These are phyloP conservation scores for Termitomyces sp. DNA, from an alignment of 768 basidiomycete species.

Conservation along the genomic window DNA sequence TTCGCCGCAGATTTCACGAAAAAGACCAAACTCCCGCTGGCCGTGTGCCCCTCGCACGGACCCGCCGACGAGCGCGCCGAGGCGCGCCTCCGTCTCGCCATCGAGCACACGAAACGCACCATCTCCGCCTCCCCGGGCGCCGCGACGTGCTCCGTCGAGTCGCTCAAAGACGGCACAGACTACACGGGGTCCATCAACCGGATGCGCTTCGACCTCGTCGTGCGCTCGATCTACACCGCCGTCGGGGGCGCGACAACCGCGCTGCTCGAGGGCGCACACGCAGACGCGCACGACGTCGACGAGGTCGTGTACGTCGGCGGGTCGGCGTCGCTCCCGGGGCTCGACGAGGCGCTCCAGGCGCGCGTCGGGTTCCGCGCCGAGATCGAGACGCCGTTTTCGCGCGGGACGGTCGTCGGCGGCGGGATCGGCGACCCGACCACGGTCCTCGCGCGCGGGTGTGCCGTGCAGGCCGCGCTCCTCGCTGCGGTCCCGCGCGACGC, in stretches of 20 bases:
- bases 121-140: conserved; percentile 82
- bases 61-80: conserved; percentile 75
- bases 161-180: conserved; percentile 90
- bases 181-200: conserved; percentile 57
- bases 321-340: conserved; percentile 65
- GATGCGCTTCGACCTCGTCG: conserved; percentile 60
- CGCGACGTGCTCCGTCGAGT: conserved; percentile 89
- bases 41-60: conserved; percentile 54
- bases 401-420: conserved; percentile 64
- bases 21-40: conserved; percentile 78
- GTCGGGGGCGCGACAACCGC: conserved; percentile 43
- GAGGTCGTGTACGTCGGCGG: conserved; percentile 82
- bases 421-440: conserved; percentile 76
- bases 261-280: conserved; percentile 42
- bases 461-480: conserved; percentile 65
- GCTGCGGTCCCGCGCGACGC: conserved; percentile 38
- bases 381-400: conserved; percentile 58
- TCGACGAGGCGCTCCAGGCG: conserved; percentile 51
- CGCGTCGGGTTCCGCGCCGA: conserved; percentile 53
- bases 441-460: conserved; percentile 71
- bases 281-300: conserved; percentile 66
- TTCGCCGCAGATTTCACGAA: conserved; percentile 97
- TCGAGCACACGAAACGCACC: conserved; percentile 93
- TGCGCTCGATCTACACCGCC: conserved; percentile 51
- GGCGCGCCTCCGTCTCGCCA: conserved; percentile 87